phyloP scores from a whole-genome alignment of 805 yeast species.

The Limtongozyma cylindracea region DNA sequence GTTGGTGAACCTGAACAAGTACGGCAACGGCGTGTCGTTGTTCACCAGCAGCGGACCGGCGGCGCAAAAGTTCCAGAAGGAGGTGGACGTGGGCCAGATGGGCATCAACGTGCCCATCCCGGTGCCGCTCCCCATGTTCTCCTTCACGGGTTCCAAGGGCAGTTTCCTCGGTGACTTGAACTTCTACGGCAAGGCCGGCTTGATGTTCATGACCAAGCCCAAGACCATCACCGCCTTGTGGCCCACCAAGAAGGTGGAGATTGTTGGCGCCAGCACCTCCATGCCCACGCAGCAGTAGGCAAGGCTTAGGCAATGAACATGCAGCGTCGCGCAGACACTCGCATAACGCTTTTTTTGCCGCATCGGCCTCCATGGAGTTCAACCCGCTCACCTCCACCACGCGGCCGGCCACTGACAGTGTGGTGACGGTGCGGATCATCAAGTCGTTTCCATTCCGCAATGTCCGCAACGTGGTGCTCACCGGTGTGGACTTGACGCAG shows the following conservation, averaged over 20 bases:
- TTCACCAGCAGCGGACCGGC: slow-evolving; percentile 46
- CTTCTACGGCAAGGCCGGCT: slow-evolving; percentile 58
- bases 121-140: slow-evolving; percentile 62
- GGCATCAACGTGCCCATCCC: slow-evolving; percentile 65
- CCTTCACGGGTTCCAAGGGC: slow-evolving; percentile 54
- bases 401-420: slow-evolving; percentile 48
- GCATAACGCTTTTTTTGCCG: slow-evolving; percentile 1
- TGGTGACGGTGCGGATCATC: slow-evolving; percentile 64
- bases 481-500: slow-evolving; percentile 45
- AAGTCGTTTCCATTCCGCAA: slow-evolving; percentile 86
- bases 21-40: slow-evolving; percentile 51
- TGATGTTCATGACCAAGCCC: slow-evolving; percentile 46
- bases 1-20: slow-evolving; percentile 26
- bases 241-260: slow-evolving; percentile 25
- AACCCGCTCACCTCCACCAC: slow-evolving; percentile 55
- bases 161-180: slow-evolving; percentile 60
- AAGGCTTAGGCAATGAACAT: not conserved
- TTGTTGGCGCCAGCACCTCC: slow-evolving; percentile 26
- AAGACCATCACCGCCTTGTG: slow-evolving; percentile 52
- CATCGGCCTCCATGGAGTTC: slow-evolving; percentile 1
- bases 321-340: not conserved
- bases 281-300: slow-evolving; percentile 37
- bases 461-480: slow-evolving; percentile 49
- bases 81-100: slow-evolving; percentile 52
- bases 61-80: slow-evolving; percentile 45